phyloP scores from a whole-genome alignment of 2,329 filamentous ascomycete genomes.

The Endocalyx cinctus region DNA sequence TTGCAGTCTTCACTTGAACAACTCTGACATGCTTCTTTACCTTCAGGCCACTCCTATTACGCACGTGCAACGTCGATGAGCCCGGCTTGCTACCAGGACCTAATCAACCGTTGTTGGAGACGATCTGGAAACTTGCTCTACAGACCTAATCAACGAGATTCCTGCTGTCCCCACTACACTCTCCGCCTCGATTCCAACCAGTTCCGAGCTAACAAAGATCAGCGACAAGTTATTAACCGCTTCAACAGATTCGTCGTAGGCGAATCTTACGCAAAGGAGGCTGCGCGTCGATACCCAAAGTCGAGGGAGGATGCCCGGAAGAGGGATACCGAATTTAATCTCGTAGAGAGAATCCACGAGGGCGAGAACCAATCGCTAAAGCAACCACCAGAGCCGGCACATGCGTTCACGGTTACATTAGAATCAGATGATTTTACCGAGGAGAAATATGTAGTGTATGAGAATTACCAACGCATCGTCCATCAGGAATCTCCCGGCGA shows the following conservation, averaged over 20 bases:
- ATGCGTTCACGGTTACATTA: constrained; percentile 64
- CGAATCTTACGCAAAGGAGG: constrained; percentile 60
- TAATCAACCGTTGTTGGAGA: constrained; percentile 75
- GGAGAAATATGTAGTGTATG: constrained; percentile 70
- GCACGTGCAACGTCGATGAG: constrained; percentile 57
- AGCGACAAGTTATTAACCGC: constrained; percentile 70
- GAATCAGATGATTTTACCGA: constrained; percentile 67
- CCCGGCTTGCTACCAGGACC: constrained; percentile 62
- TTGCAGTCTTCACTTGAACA: constrained; percentile 17
- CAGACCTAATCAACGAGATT: constrained; percentile 69
- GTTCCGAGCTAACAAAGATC: constrained; percentile 65
- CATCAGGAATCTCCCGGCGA: constrained; percentile 61
- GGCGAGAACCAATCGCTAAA: constrained; percentile 53
- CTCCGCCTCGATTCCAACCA: constrained; percentile 64
- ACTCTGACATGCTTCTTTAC: constrained; percentile 20
- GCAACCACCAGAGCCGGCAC: constrained; percentile 58
- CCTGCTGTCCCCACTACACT: constrained; percentile 91
- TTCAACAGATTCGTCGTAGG: constrained; percentile 71
- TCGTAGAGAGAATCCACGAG: constrained; percentile 65
- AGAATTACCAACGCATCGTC: constrained; percentile 70
- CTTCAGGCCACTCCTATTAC: constrained; percentile 70
- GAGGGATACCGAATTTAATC: constrained; percentile 63
- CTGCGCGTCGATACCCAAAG: constrained; percentile 59
- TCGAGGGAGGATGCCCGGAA: constrained; percentile 61
- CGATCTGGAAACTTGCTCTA: constrained; percentile 69